phyloP scores from a whole-genome alignment of 148 eudicot species.

The Arbutus unedo region DNA sequence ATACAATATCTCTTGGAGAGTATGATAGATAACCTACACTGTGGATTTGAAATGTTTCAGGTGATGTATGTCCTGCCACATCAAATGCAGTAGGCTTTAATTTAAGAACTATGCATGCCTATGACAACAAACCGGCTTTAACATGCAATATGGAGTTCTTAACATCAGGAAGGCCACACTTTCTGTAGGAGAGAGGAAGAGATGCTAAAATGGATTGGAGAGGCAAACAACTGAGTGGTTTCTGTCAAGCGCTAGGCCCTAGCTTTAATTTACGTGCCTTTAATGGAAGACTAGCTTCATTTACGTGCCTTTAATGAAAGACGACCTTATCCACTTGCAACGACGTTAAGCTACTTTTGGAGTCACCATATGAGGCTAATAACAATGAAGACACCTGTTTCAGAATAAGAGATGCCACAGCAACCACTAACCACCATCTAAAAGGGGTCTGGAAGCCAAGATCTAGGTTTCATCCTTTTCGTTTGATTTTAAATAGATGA shows the following conservation, averaged over 20 bases:
- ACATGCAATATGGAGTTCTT: neutral
- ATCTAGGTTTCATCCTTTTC: neutral
- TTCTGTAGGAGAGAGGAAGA: neutral
- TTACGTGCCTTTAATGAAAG: neutral
- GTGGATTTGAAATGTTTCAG: neutral
- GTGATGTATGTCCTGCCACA: neutral
- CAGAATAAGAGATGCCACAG: neutral
- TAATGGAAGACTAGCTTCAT: neutral
- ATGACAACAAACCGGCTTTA: neutral
- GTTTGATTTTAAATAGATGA: neutral
- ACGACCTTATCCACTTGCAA: neutral
- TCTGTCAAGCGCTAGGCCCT: neutral
- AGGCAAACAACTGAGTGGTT: neutral
- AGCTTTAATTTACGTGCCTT: neutral
- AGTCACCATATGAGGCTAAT: neutral
- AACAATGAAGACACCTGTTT: neutral
- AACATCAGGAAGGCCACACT: neutral
- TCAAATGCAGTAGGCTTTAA: neutral
- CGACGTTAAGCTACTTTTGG: neutral
- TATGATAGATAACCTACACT: neutral
- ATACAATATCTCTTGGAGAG: neutral
- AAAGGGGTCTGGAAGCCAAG: neutral
- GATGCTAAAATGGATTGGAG: neutral
- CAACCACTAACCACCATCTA: neutral
- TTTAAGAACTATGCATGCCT: neutral